Evolutionary conservation across 192 early-diverging fungal genomes (phyloP), one percentile per base, ranked within the genome.

Genomic region (Funneliformis mosseae): DNA sequence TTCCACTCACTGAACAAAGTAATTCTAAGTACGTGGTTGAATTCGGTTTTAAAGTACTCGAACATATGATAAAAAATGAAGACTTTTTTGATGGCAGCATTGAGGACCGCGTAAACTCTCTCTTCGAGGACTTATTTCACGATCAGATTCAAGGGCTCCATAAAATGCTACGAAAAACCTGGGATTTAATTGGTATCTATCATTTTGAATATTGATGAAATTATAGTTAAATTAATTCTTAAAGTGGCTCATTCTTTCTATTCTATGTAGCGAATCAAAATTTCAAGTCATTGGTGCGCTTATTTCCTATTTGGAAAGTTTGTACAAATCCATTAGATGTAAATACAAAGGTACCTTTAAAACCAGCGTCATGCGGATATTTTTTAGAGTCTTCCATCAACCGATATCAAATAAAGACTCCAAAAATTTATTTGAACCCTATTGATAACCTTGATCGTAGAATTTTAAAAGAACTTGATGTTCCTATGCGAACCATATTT

Each of bases 41-140:
- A 21, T 72, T 46, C 43, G 70, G 70, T 27, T 28, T 21, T 10
- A 72, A 48, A 46, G 70, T 72, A 72, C 43, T 72, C 6, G 43
- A 72, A 27, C 23, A 27, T 48, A 48, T 72, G 23, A 4, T 72
- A 72, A 43, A 72, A 72, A 14, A 21, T 2, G 42, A 72, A 33
- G 25, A 46, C 33, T 3, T 33, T 0, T 33, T 33, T 33, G 33
- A 33, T 33, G 33, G 3, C 2, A 10, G 25, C 25, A 11, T 11
- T 10, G 42, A 2, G 3, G 25, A 46, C 28, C 23, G 12, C 1
- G 42, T 72, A 9, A 43, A 72, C 23, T 48, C 27, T 27, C 70
- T 72, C n/a, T 72, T 72, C 23, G 46, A 46, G 3, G 9, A 8
- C 23, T 48, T 72, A 7, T 5, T 43, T 25, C 8, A 8, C 27